Conservation (phyloP, 768 basidiomycete genomes). For the Gelatoporia subvermispora region DNA sequence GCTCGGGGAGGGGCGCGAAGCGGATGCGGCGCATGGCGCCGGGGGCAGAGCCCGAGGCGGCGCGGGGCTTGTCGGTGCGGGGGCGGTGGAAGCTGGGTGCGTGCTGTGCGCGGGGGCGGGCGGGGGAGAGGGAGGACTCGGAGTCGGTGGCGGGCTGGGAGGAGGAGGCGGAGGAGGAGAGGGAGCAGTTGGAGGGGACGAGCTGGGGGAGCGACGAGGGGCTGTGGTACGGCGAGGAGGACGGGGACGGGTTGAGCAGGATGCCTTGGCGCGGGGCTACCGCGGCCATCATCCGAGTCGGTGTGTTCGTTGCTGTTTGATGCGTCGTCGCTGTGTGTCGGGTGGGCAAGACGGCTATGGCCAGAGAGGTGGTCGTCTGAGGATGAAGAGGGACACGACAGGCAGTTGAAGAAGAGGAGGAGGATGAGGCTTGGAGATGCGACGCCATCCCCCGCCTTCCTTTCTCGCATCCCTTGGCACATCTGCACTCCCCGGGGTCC, state of each 20-base stretch:
- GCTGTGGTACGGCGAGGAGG: conserved; percentile 20
- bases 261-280: conserved; percentile 22
- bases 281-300: conserved; percentile 11
- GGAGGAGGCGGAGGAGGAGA: conserved; percentile 22
- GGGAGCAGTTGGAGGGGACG: conserved; percentile 18
- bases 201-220: conserved; percentile 17
- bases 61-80: conserved; percentile 8
- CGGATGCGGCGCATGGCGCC: conserved; percentile 45
- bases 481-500: too few relatives aligned
- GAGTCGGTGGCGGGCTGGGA: conserved; percentile 17
- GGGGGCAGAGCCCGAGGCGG: conserved; percentile 8
- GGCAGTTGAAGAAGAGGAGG: too few relatives aligned
- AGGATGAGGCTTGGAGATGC: too few relatives aligned
- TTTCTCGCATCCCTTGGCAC: too few relatives aligned
- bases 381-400: too few relatives aligned
- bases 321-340: too few relatives aligned
- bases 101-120: conserved; percentile 4
- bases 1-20: conserved; percentile 84
- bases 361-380: too few relatives aligned
- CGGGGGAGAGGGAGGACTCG: conserved; percentile 18
- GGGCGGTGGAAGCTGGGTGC: conserved; percentile 1
- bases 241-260: conserved; percentile 26
- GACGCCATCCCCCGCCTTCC: too few relatives aligned
- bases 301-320: too few relatives aligned
- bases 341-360: too few relatives aligned